phyloP scores from a whole-genome alignment of 441 rosid species.

The Aquilaria agallochum region DNA sequence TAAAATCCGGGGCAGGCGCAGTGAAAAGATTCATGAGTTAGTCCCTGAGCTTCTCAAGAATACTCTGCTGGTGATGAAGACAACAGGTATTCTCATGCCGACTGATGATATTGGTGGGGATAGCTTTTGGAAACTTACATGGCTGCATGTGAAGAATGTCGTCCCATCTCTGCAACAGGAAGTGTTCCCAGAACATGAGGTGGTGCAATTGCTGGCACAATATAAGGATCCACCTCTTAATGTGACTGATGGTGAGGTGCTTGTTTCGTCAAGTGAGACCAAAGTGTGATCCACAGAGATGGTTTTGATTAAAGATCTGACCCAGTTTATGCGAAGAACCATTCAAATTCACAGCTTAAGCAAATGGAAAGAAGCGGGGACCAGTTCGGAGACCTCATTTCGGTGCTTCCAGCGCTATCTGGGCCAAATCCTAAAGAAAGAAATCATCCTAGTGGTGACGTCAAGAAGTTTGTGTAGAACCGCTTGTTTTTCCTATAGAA shows the following conservation, averaged over 20 bases:
- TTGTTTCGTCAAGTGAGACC: conserved; percentile 23
- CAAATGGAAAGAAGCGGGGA: too few relatives aligned
- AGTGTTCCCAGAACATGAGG: conserved; percentile 55
- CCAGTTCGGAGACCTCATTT: too few relatives aligned
- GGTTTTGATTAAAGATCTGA: not conserved
- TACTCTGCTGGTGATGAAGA: conserved; percentile 62
- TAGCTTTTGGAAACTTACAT: conserved; percentile 69
- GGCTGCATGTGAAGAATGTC: conserved; percentile 63
- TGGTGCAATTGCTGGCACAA: conserved; percentile 39
- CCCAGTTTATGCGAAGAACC: too few relatives aligned
- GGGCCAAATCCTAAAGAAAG: too few relatives aligned
- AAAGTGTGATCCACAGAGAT: conserved; percentile 14
- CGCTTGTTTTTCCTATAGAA: too few relatives aligned
- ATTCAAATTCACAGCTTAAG: too few relatives aligned
- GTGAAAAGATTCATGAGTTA: conserved; percentile 56
- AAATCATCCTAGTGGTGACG: too few relatives aligned
- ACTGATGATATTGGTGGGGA: conserved; percentile 62
- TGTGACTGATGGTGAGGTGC: conserved; percentile 12
- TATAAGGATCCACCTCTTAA: conserved; percentile 22
- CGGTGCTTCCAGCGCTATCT: too few relatives aligned
- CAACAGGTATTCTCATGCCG: conserved; percentile 51
- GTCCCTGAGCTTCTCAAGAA: conserved; percentile 69
- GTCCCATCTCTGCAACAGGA: conserved; percentile 50
- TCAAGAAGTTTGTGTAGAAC: too few relatives aligned
- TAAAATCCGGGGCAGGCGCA: conserved; percentile 49